Evolutionary conservation across 73 alveolate species (phyloP).

Genomic region (Paramecium biaurelia): DNA sequence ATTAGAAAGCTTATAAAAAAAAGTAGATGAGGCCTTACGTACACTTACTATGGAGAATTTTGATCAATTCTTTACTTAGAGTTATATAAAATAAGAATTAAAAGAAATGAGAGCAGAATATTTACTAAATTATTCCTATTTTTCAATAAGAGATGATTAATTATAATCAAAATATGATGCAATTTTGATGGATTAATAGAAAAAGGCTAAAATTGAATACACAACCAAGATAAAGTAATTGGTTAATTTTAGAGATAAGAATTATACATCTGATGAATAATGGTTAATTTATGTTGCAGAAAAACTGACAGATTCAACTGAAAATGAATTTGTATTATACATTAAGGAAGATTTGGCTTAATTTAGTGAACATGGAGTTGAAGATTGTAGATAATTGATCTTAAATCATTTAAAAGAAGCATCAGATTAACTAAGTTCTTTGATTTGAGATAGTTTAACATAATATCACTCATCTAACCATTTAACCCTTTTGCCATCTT

Average conservation of each 20-base stretch:
- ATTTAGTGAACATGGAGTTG: neutral
- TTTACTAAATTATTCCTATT: neutral
- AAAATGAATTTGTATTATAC: constrained; percentile 7
- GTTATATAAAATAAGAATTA: neutral
- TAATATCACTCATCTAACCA: constrained; percentile 40
- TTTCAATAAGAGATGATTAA: neutral
- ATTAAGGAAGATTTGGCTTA: neutral
- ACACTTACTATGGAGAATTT: neutral
- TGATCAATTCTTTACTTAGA: neutral
- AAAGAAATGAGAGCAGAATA: neutral
- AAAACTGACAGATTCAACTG: neutral
- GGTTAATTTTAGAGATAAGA: neutral
- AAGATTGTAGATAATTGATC: neutral
- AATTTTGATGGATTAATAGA: neutral
- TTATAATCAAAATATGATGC: neutral
- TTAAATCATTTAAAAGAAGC: neutral
- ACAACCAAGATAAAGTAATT: neutral
- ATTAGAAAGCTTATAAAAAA: neutral
- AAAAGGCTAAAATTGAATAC: neutral
- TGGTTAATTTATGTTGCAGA: constrained; percentile 18
- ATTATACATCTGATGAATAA: constrained; percentile 8
- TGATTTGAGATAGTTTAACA: neutral
- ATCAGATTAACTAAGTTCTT: neutral
- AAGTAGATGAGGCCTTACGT: constrained; percentile 27
- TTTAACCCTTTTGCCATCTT: constrained; percentile 43